These are phyloP conservation scores for Arthrobotrys conoides DNA, from an alignment of 2,329 filamentous ascomycete species.

Conservation along the genomic window DNA sequence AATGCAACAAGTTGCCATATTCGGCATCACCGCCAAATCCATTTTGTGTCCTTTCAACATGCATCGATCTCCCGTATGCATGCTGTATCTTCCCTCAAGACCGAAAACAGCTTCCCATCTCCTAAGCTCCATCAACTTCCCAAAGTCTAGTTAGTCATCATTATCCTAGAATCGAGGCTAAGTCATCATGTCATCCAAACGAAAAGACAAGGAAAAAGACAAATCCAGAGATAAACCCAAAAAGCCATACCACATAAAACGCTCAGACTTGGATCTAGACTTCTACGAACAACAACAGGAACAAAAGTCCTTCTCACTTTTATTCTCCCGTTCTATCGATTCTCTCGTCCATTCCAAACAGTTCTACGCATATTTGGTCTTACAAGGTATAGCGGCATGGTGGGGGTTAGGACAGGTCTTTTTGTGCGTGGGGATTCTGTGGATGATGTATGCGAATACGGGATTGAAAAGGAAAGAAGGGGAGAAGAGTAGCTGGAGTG, in stretches of 20 bases:
- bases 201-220: conserved; percentile 43
- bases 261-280: conserved; percentile 65
- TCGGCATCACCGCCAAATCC: conserved; percentile 1
- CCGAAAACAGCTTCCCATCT: no score
- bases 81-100: no score
- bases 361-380: conserved; percentile 64
- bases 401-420: conserved; percentile 64
- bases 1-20: conserved; percentile 40
- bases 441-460: conserved; percentile 66
- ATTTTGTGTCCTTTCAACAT: neutral
- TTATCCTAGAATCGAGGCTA: no score
- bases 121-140: neutral
- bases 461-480: conserved; percentile 63
- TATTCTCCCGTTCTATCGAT: conserved; percentile 62
- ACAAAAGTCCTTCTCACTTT: conserved; percentile 63
- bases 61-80: neutral
- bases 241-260: conserved; percentile 65
- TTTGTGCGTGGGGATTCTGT: conserved; percentile 65
- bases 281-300: conserved; percentile 65
- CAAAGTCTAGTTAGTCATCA: no score
- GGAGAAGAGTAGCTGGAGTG: conserved; percentile 65
- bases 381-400: conserved; percentile 63
- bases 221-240: conserved; percentile 62
- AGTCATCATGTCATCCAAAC: conserved; percentile 37
- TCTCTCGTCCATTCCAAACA: conserved; percentile 63